Conservation (phyloP, 768 basidiomycete genomes). For the Erythrobasidium yunnanense region DNA sequence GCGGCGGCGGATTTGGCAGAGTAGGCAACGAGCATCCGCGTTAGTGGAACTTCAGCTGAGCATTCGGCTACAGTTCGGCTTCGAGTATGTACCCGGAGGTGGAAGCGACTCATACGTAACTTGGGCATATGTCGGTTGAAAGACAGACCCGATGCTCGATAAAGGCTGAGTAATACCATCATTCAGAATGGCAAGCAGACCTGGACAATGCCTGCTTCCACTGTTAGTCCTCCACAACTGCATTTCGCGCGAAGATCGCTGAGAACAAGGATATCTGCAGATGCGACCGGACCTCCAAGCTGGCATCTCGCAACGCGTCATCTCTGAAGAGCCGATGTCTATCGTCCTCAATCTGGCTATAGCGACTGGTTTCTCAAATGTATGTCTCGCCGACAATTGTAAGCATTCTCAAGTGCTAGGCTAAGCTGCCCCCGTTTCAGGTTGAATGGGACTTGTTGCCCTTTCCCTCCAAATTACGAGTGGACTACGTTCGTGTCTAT, state of each 20-base stretch:
- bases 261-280: background rate
- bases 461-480: constrained; percentile 63
- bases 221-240: constrained; percentile 42
- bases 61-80: constrained; percentile 49
- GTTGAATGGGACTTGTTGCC: constrained; percentile 55
- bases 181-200: constrained; percentile 52
- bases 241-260: background rate
- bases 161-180: too few species aligned
- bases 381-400: background rate
- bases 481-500: constrained; percentile 87
- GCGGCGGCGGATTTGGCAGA: constrained; percentile 46
- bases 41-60: too few species aligned
- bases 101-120: constrained; percentile 63
- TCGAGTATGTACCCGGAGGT: constrained; percentile 56
- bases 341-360: constrained; percentile 33
- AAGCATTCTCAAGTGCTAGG: background rate
- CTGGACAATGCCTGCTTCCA: constrained; percentile 59
- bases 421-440: background rate
- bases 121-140: constrained; percentile 47
- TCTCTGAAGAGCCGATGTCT: constrained; percentile 62
- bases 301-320: constrained; percentile 56
- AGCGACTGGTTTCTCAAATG: background rate
- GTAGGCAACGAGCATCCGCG: too few species aligned
- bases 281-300: constrained; percentile 55
- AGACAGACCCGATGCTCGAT: too few species aligned